phyloP scores from a whole-genome alignment of 2,329 filamentous ascomycete species.

The Simplicillium aogashimaense region DNA sequence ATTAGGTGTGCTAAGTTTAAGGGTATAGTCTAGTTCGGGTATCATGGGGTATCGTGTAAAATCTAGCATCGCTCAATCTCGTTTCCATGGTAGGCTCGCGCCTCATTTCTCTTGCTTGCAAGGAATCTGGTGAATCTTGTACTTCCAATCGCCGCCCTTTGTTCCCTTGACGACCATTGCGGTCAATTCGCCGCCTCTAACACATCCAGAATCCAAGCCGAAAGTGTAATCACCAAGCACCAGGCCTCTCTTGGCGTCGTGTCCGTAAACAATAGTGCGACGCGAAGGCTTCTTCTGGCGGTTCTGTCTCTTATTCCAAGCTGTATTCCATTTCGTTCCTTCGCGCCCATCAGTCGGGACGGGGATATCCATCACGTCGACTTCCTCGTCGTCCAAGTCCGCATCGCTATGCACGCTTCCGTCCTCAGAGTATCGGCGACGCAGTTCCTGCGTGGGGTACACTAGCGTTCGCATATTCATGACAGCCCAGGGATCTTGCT shows the following conservation, averaged over 20 bases:
- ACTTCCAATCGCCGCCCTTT: constrained; percentile 19
- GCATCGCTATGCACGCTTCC: constrained; percentile 9
- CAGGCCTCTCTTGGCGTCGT: constrained; percentile 68
- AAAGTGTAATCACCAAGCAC: constrained; percentile 56
- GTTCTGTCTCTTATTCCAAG: constrained; percentile 45
- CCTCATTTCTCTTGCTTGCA: constrained; percentile 19
- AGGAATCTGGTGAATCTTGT: constrained; percentile 29
- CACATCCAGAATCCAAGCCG: constrained; percentile 78
- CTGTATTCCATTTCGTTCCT: constrained; percentile 58
- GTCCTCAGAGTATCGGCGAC: constrained; percentile 23
- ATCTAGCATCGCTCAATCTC: too few relatives aligned
- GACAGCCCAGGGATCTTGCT: constrained; percentile 66
- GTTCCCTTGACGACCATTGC: constrained; percentile 61
- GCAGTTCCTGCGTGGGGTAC: constrained; percentile 31
- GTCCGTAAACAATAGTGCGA: constrained; percentile 74
- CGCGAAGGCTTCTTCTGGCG: constrained; percentile 21
- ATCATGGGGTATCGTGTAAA: too few relatives aligned
- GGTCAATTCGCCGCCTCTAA: constrained; percentile 64
- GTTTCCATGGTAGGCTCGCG: neutral
- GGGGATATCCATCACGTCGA: constrained; percentile 11
- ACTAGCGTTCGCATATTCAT: constrained; percentile 90
- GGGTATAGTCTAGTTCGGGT: too few relatives aligned
- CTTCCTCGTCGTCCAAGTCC: constrained; percentile 4
- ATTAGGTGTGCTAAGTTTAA: too few relatives aligned
- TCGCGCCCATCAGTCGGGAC: constrained; percentile 30